These are phyloP conservation scores for Litsea cubeba DNA, from an alignment of 164 flowering plant genomes.

Conservation along the genomic window DNA sequence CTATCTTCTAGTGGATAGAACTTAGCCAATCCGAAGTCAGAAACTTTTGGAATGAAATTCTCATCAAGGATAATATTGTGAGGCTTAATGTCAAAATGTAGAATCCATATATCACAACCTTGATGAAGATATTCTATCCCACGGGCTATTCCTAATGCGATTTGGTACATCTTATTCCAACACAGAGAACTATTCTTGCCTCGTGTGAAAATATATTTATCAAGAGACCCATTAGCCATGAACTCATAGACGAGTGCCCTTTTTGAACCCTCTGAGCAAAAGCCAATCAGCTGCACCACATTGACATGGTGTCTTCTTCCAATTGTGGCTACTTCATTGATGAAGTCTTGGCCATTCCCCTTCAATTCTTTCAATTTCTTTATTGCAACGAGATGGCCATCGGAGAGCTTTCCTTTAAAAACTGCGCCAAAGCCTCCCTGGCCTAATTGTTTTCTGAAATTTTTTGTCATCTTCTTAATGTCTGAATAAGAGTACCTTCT, in stretches of 20 bases:
- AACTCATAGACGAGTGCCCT: conserved; percentile 39
- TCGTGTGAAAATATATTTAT: conserved; percentile 2
- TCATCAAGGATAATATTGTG: conserved; percentile 4
- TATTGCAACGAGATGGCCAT: conserved; percentile 36
- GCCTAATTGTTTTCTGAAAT: conserved; percentile 33
- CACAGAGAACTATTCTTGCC: neutral
- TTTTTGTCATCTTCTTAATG: conserved; percentile 33
- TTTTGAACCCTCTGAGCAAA: conserved; percentile 26
- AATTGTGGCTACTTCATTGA: conserved; percentile 9
- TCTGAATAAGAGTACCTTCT: conserved; percentile 24
- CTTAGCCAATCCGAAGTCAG: conserved; percentile 13
- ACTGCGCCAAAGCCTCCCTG: conserved; percentile 48
- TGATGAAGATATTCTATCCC: conserved; percentile 5
- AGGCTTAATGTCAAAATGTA: conserved; percentile 14
- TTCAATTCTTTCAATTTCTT: conserved; percentile 27
- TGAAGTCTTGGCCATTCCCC: conserved; percentile 6
- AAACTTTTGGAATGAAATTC: conserved; percentile 8
- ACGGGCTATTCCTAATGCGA: neutral
- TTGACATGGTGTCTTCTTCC: conserved; percentile 33
- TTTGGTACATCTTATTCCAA: neutral
- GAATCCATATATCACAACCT: conserved; percentile 6
- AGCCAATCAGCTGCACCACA: conserved; percentile 24
- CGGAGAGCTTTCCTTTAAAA: conserved; percentile 34
- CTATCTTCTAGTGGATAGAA: neutral
- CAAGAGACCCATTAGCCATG: conserved; percentile 43